phyloP scores from a whole-genome alignment of 192 early-diverging fungal species.

The Chytriomyces confervae region DNA sequence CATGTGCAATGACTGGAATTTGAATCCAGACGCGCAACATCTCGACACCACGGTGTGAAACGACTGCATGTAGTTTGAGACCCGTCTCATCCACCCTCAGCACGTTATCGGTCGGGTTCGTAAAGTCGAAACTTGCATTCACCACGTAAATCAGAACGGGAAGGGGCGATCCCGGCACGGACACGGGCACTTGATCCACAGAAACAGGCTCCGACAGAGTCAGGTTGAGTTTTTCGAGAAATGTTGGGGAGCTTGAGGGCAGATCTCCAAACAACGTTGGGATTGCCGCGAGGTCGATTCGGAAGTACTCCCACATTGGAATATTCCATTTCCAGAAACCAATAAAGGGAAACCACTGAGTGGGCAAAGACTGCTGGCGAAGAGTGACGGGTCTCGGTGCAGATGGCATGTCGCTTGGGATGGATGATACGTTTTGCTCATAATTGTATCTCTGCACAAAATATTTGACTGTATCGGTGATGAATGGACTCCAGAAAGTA shows the following conservation, averaged over 20 bases:
- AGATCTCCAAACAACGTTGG: background rate
- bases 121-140: conserved; percentile 1
- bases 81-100: background rate
- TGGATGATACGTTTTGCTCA: conserved; percentile 5
- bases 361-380: conserved; percentile 17
- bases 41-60: conserved; percentile 8
- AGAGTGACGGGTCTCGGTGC: conserved; percentile 14
- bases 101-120: background rate
- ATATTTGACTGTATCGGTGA: conserved; percentile 14
- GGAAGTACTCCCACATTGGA: conserved; percentile 30
- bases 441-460: conserved; percentile 2
- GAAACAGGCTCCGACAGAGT: background rate
- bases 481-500: conserved; percentile 4
- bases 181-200: conserved; percentile 6
- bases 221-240: conserved; percentile 11
- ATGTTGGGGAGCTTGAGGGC: background rate
- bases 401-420: background rate
- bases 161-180: background rate
- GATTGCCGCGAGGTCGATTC: conserved; percentile 1
- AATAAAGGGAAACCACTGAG: conserved; percentile 28
- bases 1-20: background rate
- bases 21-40: conserved; percentile 1
- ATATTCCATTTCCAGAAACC: conserved; percentile 23
- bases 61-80: background rate
- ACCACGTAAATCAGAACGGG: conserved; percentile 26